A percentile compares a stretch with the other conserved stretches of the same genome.
Conservation (phyloP, 2,329 filamentous ascomycete species). For the Paecilomyces dactylethromorphus region DNA sequence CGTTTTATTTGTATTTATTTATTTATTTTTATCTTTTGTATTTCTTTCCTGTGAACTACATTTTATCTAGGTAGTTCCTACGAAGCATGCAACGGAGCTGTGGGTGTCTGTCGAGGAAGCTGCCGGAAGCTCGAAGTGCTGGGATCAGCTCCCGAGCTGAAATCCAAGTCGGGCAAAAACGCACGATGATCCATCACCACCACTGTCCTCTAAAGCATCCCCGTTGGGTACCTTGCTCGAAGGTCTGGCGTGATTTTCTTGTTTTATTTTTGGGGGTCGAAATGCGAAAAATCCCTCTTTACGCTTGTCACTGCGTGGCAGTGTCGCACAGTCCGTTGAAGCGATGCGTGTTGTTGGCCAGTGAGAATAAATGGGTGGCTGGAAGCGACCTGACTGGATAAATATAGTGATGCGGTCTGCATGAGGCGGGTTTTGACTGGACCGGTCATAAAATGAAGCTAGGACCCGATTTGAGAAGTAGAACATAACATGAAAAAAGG, state of each 20-base stretch:
- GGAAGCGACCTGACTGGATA: neutral
- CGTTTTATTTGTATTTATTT: too few species aligned
- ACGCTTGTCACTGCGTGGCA: neutral
- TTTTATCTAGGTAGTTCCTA: too few species aligned
- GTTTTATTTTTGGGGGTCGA: neutral
- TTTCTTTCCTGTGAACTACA: too few species aligned
- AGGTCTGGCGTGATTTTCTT: neutral
- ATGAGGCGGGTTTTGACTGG: neutral
- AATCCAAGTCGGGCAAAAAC: too few species aligned
- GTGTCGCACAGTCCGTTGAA: neutral
- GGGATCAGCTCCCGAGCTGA: too few species aligned
- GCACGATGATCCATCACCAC: too few species aligned
- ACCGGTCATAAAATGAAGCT: neutral
- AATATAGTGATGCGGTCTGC: neutral
- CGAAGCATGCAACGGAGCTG: too few species aligned
- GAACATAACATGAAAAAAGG: neutral
- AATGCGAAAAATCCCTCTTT: neutral
- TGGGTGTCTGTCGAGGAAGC: too few species aligned
- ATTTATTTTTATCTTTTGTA: too few species aligned
- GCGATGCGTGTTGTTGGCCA: neutral
- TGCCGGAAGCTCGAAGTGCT: too few species aligned
- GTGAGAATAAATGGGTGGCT: neutral
- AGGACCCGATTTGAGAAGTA: neutral
- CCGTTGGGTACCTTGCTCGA: neutral
- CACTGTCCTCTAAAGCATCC: neutral